phyloP scores from a whole-genome alignment of 306 rosid genomes.

The Cyamopsis tetragonoloba region DNA sequence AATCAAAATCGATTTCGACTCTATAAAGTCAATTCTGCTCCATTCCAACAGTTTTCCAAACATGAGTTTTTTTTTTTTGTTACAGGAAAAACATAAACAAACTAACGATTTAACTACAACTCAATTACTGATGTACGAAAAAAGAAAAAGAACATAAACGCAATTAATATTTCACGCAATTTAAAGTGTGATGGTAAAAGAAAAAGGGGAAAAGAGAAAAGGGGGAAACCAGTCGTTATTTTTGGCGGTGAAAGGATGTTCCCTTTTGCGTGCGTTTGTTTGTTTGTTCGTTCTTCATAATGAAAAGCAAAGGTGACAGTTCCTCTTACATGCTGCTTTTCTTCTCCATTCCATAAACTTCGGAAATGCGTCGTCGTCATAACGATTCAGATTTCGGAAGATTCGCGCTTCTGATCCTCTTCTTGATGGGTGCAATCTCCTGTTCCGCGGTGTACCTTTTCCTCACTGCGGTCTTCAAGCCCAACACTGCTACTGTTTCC shows the following conservation, averaged over 20 bases:
- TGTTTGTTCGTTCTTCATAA: no score
- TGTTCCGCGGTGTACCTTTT: conserved; percentile 50
- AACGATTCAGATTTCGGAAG: conserved; percentile 50
- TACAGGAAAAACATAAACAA: no score
- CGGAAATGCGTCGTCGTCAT: conserved; percentile 71
- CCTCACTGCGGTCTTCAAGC: conserved; percentile 24
- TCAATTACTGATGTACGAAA: no score
- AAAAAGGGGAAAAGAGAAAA: background rate
- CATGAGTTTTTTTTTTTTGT: no score
- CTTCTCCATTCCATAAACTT: background rate
- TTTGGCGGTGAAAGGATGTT: conserved; percentile 4
- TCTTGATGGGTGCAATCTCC: conserved; percentile 53
- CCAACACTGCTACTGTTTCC: background rate
- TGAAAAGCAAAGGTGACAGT: conserved; percentile 13
- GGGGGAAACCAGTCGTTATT: background rate
- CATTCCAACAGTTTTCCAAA: no score
- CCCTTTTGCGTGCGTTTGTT: no score
- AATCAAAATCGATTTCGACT: no score
- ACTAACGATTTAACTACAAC: no score
- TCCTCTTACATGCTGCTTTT: background rate
- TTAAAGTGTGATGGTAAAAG: no score
- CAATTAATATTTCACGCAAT: no score
- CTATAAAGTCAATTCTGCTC: no score
- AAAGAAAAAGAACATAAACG: no score
- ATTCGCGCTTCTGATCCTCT: conserved; percentile 39